Evolutionary conservation across 345 rosid species (phyloP), one percentile per base, ranked within the genome.

Genomic region (Crucihimalaya himalaica): DNA sequence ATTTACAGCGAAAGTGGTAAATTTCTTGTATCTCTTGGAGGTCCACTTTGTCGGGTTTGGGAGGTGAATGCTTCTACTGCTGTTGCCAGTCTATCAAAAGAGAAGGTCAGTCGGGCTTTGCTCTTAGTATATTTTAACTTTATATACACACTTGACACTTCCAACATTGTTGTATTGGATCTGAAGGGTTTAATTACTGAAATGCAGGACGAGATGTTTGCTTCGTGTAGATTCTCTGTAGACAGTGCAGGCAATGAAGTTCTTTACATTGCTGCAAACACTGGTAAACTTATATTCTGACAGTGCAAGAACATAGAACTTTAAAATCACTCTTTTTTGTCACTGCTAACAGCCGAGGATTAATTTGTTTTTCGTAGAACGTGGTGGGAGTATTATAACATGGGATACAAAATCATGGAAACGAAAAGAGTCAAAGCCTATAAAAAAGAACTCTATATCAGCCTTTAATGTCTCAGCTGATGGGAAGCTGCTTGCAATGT

Each of bases 41-140:
- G 86, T 70, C 90, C 86, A 55, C 87, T 86, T 66, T 93, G 93
- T 78, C 84, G 93, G 74, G 91, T 96, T 74, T 92, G 99, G 98
- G 97, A 96, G 56, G 63, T 92, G 21, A 78, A 81, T 60, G 80
- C 88, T 63, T 77, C 88, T 39, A 71, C 81, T 58, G 83, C 77
- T 62, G 77, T 83, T 61, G 84, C 96, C 68, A 81, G 92, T 75
- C 70, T 95, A 68, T 59, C 93, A 35, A 89, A 78, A 61, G 91
- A 82, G 78, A 86, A 84, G 59, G 97, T 92, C 72, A 18, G 48
- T 72, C 59, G 23, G 51, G 19, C 27, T 45, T 53, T 27, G 35
- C 42, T 25, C 51, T 58, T 67, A 7, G 27, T 29, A 56, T 50
- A 43, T 50, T 50, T 15, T 3, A 50, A 39, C 13, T 34, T 56